Evolutionary conservation across 1,284 basidiomycete genomes (phyloP).

Genomic region (Coniophora puteana): DNA sequence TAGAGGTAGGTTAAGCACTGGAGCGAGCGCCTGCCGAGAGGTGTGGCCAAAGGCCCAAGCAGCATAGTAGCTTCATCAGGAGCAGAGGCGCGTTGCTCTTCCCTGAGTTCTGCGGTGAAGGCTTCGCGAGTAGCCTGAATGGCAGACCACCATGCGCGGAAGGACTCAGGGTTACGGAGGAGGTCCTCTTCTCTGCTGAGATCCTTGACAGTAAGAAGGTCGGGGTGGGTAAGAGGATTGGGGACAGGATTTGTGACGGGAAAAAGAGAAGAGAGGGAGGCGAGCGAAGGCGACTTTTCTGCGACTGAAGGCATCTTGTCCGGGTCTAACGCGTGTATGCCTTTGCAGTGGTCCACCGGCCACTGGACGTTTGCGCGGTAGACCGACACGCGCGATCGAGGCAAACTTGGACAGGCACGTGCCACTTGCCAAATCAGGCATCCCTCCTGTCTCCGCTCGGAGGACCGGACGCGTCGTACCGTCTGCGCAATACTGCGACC

Average conservation of each 20-base stretch:
- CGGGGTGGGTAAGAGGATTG: slow-evolving; percentile 72
- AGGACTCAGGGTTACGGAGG: slow-evolving; percentile 88
- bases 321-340: no score
- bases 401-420: no score
- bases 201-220: slow-evolving; percentile 76
- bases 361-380: no score
- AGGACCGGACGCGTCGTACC: no score
- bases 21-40: slow-evolving; percentile 69
- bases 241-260: slow-evolving; percentile 86
- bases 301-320: slow-evolving; percentile 55
- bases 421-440: no score
- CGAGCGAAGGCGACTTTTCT: slow-evolving; percentile 39
- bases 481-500: no score
- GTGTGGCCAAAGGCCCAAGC: slow-evolving; percentile 74
- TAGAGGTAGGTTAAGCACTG: slow-evolving; percentile 89
- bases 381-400: no score
- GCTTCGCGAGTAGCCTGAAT: slow-evolving; percentile 76
- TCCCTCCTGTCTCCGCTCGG: no score
- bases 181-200: slow-evolving; percentile 93
- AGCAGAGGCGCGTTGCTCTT: slow-evolving; percentile 42
- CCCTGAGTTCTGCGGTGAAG: slow-evolving; percentile 53
- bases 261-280: slow-evolving; percentile 59
- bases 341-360: no score
- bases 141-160: slow-evolving; percentile 89
- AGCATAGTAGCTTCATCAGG: slow-evolving; percentile 47